Conservation (phyloP, 2,329 filamentous ascomycete genomes). For the Diaporthe capsici region DNA sequence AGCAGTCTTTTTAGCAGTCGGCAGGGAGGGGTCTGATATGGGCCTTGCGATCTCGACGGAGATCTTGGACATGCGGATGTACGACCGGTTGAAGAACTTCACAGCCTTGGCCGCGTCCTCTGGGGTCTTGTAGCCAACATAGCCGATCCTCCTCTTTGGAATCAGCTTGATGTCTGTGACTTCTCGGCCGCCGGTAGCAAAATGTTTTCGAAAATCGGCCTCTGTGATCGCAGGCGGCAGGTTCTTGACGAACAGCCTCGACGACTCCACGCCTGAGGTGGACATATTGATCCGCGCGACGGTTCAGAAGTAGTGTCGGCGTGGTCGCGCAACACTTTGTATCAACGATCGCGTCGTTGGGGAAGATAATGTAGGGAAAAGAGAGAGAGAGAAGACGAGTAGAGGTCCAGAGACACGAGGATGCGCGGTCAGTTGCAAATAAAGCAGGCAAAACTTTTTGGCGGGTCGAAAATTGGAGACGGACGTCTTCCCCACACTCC, state of each 20-base stretch:
- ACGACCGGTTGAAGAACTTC: constrained; percentile 95
- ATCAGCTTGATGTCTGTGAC: constrained; percentile 96
- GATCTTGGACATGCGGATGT: constrained; percentile 96
- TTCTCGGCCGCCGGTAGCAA: constrained; percentile 77
- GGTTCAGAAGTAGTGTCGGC: neutral
- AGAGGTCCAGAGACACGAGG: neutral
- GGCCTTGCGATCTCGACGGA: constrained; percentile 89
- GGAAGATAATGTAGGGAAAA: neutral
- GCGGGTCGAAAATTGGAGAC: constrained; percentile 34
- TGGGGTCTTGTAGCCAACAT: constrained; percentile 90
- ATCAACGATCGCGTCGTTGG: constrained; percentile 13
- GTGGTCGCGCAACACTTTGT: constrained; percentile 20
- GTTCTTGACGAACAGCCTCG: constrained; percentile 83
- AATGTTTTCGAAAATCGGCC: constrained; percentile 90
- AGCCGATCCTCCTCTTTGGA: constrained; percentile 90
- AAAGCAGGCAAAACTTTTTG: constrained; percentile 36
- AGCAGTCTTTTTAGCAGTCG: constrained; percentile 44
- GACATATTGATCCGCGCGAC: constrained; percentile 27
- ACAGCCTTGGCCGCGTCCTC: constrained; percentile 87
- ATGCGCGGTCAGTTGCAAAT: constrained; percentile 10
- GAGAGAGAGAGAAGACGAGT: neutral
- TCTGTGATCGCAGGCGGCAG: constrained; percentile 89
- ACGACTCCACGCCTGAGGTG: constrained; percentile 63
- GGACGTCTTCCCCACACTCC: constrained; percentile 30
- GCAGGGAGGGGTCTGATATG: constrained; percentile 59